Evolutionary conservation across 345 rosid species (phyloP).

Genomic region (Lepidium sativum): DNA sequence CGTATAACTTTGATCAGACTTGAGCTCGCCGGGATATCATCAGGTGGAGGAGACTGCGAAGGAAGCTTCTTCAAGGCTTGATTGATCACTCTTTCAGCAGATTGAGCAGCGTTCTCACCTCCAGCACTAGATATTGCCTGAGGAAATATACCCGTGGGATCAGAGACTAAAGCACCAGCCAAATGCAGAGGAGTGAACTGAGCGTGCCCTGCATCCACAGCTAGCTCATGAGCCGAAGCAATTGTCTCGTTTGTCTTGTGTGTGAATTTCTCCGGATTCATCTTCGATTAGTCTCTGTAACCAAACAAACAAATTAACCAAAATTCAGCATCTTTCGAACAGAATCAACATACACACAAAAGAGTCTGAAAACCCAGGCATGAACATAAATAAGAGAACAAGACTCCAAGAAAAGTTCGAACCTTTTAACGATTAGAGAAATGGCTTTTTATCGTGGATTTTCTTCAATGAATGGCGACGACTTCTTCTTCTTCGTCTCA

Average conservation of each 20-base stretch:
- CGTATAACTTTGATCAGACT: slow-evolving; percentile 58
- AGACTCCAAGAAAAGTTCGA: not conserved
- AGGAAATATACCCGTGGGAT: slow-evolving; percentile 56
- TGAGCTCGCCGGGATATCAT: slow-evolving; percentile 66
- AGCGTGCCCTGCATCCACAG: slow-evolving; percentile 58
- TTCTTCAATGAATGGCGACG: not conserved
- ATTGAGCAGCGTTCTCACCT: slow-evolving; percentile 48
- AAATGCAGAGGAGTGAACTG: slow-evolving; percentile 84
- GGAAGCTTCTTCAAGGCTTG: slow-evolving; percentile 72
- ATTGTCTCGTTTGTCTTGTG: slow-evolving; percentile 84
- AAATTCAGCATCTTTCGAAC: not conserved
- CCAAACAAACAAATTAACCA: not conserved
- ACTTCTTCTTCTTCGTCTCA: not conserved
- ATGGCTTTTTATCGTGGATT: not conserved
- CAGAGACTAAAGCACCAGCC: slow-evolving; percentile 59
- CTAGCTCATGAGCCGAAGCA: slow-evolving; percentile 59
- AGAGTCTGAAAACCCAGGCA: not conserved
- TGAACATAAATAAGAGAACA: not conserved
- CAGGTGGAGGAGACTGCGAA: slow-evolving; percentile 71
- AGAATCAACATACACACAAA: not conserved
- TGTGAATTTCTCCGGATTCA: slow-evolving; percentile 90
- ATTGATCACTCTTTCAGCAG: slow-evolving; percentile 60
- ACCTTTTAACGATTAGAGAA: slow-evolving; percentile 11
- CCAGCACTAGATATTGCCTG: slow-evolving; percentile 55
- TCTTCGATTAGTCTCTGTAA: slow-evolving; percentile 8